A percentile compares a stretch with the other conserved stretches of the same genome.
Conservation (phyloP, 345 rosid genomes). For the Moringa oleifera region DNA sequence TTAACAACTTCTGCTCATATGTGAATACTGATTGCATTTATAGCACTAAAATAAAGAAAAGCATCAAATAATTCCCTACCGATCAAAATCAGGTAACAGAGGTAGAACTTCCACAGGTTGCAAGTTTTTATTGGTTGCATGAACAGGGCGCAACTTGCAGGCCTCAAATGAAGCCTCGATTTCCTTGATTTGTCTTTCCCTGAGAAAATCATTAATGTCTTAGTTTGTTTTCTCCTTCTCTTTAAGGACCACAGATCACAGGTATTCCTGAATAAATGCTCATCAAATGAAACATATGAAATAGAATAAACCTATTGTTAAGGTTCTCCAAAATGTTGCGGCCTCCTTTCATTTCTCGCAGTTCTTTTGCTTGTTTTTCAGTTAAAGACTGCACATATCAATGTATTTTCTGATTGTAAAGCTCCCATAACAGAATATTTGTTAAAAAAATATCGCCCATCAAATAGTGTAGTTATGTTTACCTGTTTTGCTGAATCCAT, state of each 20-base stretch:
- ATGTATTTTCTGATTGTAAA: slow-evolving; percentile 5
- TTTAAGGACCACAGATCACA: background rate
- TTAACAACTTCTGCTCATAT: background rate
- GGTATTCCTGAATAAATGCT: background rate
- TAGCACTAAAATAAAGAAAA: slow-evolving; percentile 3
- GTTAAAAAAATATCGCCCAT: background rate
- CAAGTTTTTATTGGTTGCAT: slow-evolving; percentile 78
- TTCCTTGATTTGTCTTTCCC: slow-evolving; percentile 91
- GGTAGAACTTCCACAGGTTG: slow-evolving; percentile 75
- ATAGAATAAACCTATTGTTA: slow-evolving; percentile 62
- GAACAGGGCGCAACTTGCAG: slow-evolving; percentile 70
- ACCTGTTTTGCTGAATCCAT: slow-evolving; percentile 87
- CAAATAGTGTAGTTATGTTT: slow-evolving; percentile 9
- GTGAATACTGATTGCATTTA: no score
- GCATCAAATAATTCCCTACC: slow-evolving; percentile 45
- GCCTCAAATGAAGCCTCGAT: slow-evolving; percentile 88
- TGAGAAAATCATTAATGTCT: slow-evolving; percentile 24
- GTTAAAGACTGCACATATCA: slow-evolving; percentile 70
- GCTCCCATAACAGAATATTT: slow-evolving; percentile 12
- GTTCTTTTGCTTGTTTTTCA: slow-evolving; percentile 94
- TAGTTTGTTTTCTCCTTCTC: background rate
- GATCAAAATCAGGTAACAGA: slow-evolving; percentile 77
- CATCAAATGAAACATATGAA: slow-evolving; percentile 12
- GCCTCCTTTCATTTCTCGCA: slow-evolving; percentile 77
- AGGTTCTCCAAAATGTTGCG: slow-evolving; percentile 62